Evolutionary conservation across 371 early-diverging fungal genomes (phyloP), one percentile per base, ranked within the genome.

Genomic region (Batkoa obscura): DNA sequence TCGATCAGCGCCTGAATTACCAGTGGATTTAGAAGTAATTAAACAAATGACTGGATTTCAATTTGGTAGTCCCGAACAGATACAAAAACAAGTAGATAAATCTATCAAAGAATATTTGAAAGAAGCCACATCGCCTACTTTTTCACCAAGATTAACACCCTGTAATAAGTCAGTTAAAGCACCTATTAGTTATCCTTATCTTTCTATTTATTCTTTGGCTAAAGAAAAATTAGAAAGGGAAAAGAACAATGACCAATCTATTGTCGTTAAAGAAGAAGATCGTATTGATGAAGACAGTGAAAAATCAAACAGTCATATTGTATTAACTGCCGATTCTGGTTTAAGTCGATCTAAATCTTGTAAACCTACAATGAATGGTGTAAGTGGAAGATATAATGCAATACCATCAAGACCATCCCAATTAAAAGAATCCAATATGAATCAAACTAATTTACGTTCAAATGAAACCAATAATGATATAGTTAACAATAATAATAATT

Each of bases 1-100:
- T 32, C 75, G 91, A 41, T 62, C 62, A 39, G 86, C 88, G 8
- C 65, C 90, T 13, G 66, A 68, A 0, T 58, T 79, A 32, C 84
- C 86, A 0, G 66, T 88, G 1, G 84, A 93, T 57, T 68, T 71
- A 55, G 79, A 78, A 13, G 81, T 90, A 2, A 70, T 93, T 34
- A 72, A 74, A 10, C 78, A 80, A 13, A 89, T 93, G 86, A 72
- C 79, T 1, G 93, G 88, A 0, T 93, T 90, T 65, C 88, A 88
- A n/a, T 87, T 90, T 72, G 90, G 90, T 32, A 68, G 78, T 0
- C 79, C 79, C 46, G 76, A 79, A 37, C 78, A 81, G 45, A 83
- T 84, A 60, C 70, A 74, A 54, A 57, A 68, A 23, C 74, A 75
- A 12, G 59, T 86, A 8, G 73, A 83, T 55, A 60, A 68, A 2